Conservation (phyloP, 2,329 filamentous ascomycete species). For the Colletotrichum sp. region DNA sequence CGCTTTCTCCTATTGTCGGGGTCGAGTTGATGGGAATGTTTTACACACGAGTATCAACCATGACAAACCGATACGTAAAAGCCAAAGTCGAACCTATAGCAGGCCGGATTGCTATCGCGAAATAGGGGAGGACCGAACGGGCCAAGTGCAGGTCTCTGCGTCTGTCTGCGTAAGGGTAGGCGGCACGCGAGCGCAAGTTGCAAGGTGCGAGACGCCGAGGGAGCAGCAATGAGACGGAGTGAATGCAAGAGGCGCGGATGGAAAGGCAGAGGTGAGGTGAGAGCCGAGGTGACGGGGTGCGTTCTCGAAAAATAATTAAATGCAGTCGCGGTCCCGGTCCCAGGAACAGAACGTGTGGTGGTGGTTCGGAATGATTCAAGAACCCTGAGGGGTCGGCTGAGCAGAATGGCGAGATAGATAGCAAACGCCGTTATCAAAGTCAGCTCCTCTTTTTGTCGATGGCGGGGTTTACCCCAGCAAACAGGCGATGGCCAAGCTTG, state of each 20-base stretch:
- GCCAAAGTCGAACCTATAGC: conserved; percentile 6
- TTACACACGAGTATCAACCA: conserved; percentile 6
- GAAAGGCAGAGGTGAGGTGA: neutral
- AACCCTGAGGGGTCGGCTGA: conserved; percentile 19
- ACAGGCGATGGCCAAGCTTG: conserved; percentile 5
- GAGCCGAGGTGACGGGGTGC: conserved; percentile 8
- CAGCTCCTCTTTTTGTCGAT: conserved; percentile 19
- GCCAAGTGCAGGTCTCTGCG: conserved; percentile 17
- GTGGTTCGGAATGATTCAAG: conserved; percentile 11
- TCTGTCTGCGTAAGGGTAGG: neutral
- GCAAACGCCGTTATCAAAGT: conserved; percentile 16
- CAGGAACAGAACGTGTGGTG: neutral
- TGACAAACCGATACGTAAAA: conserved; percentile 20
- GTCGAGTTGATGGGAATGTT: conserved; percentile 10
- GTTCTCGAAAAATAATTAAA: conserved; percentile 3
- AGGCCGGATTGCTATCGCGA: conserved; percentile 13
- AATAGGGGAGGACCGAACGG: conserved; percentile 18
- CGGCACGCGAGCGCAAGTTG: neutral
- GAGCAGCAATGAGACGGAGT: neutral
- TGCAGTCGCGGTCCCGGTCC: conserved; percentile 2
- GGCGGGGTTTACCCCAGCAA: conserved; percentile 19
- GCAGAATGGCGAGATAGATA: conserved; percentile 20
- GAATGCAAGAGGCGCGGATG: neutral
- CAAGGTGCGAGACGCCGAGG: neutral
- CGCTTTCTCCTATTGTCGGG: neutral